Evolutionary conservation across 352 stramenopile species (phyloP).

Genomic region (Pythium scleroteichum): DNA sequence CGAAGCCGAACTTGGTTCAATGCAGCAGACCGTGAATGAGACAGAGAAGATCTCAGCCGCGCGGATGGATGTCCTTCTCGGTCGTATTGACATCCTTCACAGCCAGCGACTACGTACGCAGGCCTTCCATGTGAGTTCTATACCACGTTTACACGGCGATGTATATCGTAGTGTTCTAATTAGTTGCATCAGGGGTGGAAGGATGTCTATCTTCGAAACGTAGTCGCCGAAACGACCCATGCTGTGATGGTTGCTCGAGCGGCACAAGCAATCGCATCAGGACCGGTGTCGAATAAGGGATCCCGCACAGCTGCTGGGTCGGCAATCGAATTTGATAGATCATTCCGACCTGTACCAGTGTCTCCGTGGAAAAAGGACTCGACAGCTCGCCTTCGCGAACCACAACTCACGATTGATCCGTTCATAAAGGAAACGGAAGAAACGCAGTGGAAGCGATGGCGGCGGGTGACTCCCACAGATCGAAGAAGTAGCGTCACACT

Average conservation of each 20-base stretch:
- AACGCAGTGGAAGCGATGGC: slow-evolving; percentile 37
- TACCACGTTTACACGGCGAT: not conserved
- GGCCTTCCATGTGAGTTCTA: slow-evolving; percentile 15
- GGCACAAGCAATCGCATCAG: not conserved
- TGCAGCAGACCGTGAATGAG: not conserved
- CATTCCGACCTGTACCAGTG: too few species aligned
- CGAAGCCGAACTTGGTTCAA: not conserved
- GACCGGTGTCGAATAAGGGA: too few species aligned
- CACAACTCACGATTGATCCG: not conserved
- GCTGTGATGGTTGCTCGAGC: slow-evolving; percentile 54
- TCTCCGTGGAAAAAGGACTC: not conserved
- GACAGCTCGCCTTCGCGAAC: not conserved
- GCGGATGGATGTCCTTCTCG: not conserved
- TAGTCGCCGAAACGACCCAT: slow-evolving; percentile 62
- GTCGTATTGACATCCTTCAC: not conserved
- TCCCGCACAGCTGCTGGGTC: too few species aligned
- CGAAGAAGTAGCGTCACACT: not conserved
- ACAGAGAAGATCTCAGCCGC: not conserved
- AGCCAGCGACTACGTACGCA: not conserved
- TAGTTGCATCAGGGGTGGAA: slow-evolving; percentile 44
- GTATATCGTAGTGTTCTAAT: not conserved
- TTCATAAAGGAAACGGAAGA: slow-evolving; percentile 9
- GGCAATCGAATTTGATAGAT: too few species aligned
- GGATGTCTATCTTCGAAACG: slow-evolving; percentile 43
- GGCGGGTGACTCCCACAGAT: slow-evolving; percentile 22